Conservation (phyloP, 805 yeast species). For the Wickerhamomyces strasburgensis region DNA sequence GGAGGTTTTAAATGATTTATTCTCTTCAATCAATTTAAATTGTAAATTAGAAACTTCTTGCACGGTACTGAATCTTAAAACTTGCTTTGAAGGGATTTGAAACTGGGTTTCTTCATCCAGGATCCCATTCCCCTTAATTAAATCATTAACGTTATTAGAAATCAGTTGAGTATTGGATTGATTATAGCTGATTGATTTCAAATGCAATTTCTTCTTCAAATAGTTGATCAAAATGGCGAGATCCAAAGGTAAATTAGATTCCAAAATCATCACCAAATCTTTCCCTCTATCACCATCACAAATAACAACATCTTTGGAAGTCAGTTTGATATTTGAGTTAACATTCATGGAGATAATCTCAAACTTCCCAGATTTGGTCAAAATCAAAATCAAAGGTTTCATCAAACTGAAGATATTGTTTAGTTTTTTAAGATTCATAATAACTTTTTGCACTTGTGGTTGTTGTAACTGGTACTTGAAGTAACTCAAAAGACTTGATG, state of each 20-base stretch:
- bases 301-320: conserved; percentile 61
- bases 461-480: conserved; percentile 29
- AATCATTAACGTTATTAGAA: conserved; percentile 19
- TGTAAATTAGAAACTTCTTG: conserved; percentile 60
- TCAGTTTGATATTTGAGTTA: conserved; percentile 54
- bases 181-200: conserved; percentile 38
- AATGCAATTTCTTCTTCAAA: conserved; percentile 66
- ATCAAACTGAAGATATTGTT: conserved; percentile 21
- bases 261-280: conserved; percentile 68
- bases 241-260: conserved; percentile 56
- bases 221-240: conserved; percentile 70
- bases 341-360: conserved; percentile 67
- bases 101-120: conserved; percentile 39
- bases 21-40: conserved; percentile 64
- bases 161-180: not conserved
- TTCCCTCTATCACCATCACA: conserved; percentile 85
- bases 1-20: conserved; percentile 65
- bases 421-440: conserved; percentile 24
- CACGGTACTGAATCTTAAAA: conserved; percentile 69
- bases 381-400: conserved; percentile 39
- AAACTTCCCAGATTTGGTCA: conserved; percentile 59
- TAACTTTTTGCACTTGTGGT: conserved; percentile 26
- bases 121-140: conserved; percentile 22
- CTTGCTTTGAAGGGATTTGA: conserved; percentile 74
- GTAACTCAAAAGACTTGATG: conserved; percentile 34